Percentiles rank a stretch among this genome's conserved stretches.
These are phyloP conservation scores for Chytriomyces confervae DNA, from an alignment of 192 early-diverging fungal species.

Conservation along the genomic window DNA sequence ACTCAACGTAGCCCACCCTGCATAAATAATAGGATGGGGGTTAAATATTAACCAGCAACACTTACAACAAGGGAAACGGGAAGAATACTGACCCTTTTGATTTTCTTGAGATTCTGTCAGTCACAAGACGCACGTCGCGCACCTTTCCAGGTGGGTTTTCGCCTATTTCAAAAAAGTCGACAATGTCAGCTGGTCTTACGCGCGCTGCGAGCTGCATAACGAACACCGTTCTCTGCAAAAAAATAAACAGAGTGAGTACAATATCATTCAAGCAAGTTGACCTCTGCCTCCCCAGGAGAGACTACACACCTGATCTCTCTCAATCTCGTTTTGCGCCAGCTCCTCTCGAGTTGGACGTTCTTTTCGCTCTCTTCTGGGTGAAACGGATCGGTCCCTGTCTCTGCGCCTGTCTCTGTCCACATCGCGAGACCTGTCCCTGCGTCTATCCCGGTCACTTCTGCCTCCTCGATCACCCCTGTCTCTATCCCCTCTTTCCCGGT, in stretches of 20 bases:
- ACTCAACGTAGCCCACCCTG: slow-evolving; percentile 96
- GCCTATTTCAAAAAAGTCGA: slow-evolving; percentile 76
- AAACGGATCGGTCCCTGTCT: slow-evolving; percentile 5
- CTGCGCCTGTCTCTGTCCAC: slow-evolving; percentile 33
- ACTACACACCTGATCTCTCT: slow-evolving; percentile 2
- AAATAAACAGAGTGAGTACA: slow-evolving; percentile 71
- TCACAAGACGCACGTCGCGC: slow-evolving; percentile 85
- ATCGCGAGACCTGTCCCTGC: slow-evolving; percentile 18
- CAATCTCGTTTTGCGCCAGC: not conserved
- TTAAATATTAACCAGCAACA: not conserved
- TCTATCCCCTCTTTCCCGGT: slow-evolving; percentile 29
- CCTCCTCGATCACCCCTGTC: slow-evolving; percentile 37
- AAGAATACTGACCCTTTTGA: slow-evolving; percentile 77
- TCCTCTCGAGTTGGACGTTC: slow-evolving; percentile 16
- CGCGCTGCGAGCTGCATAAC: slow-evolving; percentile 90
- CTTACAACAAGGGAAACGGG: not conserved
- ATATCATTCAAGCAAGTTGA: slow-evolving; percentile 68
- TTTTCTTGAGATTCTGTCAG: slow-evolving; percentile 71
- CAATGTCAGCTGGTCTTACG: slow-evolving; percentile 76
- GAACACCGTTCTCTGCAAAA: slow-evolving; percentile 81
- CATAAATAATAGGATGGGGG: not conserved
- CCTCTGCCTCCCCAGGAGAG: not conserved
- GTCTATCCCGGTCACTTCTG: slow-evolving; percentile 34
- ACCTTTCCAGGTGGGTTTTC: slow-evolving; percentile 68
- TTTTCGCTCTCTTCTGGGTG: not conserved